Conservation (phyloP, 306 rosid genomes). For the Echinosophora koreensis region DNA sequence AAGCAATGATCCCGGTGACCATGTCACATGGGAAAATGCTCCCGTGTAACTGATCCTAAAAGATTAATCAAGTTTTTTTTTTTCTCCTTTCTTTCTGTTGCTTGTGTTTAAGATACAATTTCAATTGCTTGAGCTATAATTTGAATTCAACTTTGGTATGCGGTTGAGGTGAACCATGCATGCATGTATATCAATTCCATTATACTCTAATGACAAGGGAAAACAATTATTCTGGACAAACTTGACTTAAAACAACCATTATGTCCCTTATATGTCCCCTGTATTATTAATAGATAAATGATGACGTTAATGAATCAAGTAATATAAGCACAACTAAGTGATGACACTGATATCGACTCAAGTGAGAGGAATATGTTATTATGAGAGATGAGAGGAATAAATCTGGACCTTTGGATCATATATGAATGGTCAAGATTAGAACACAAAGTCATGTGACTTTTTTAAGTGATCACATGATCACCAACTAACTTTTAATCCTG, state of each 20-base stretch:
- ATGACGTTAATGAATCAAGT: background rate
- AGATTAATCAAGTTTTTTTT: background rate
- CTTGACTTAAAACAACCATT: slow-evolving; percentile 30
- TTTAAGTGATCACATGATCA: no score
- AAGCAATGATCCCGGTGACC: slow-evolving; percentile 10
- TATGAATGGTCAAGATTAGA: no score
- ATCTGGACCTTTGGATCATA: no score
- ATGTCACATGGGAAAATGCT: slow-evolving; percentile 36
- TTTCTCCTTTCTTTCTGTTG: background rate
- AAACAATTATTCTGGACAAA: slow-evolving; percentile 30
- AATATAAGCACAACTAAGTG: background rate
- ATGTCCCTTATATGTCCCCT: background rate
- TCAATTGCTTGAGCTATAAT: background rate
- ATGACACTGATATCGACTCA: no score
- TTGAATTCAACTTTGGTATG: slow-evolving; percentile 22
- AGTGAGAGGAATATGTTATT: no score
- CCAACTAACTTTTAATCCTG: no score
- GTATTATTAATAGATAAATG: slow-evolving; percentile 21
- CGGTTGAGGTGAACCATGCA: slow-evolving; percentile 32
- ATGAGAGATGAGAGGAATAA: no score
- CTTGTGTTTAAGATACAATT: background rate
- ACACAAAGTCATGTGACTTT: no score
- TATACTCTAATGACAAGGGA: slow-evolving; percentile 24
- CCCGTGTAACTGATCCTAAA: background rate
- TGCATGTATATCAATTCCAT: slow-evolving; percentile 23